Evolutionary conservation across 768 basidiomycete species (phyloP), one percentile per base, ranked within the genome.

Genomic region (Mycena haematopus): DNA sequence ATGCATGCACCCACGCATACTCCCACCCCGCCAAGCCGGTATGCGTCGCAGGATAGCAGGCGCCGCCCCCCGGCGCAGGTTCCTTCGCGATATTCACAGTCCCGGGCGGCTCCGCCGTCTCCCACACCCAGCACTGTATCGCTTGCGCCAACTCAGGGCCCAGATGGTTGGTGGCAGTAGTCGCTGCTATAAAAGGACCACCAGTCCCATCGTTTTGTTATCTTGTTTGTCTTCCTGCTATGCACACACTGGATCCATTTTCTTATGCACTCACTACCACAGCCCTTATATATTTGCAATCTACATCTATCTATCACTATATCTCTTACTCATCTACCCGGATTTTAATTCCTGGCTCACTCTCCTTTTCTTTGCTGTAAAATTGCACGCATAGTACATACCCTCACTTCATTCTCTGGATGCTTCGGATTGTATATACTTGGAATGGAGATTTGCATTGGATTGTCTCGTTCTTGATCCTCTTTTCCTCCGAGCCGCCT

Each of bases 161-260:
- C 86, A 1, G 88, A 94, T 50, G 93, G 92, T 36, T 95, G 92
- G 93, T 94, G 86, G 84, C 77, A 79, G 68, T 91, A 79, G 77
- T 59, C 21, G 22, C 50, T 14, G 33, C 58, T 24, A 14, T 44
- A 52, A 66, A 66, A 66, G 54, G 57, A 33, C 57, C 58, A 19
- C 51, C n/a, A 11, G 46, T 36, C 36, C 36, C 25, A n/a, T 65
- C 56, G 42, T 61, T 22, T 35, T 52, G 36, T 60, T 54, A 54
- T 52, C 49, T 61, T 50, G 56, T 44, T 64, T 55, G 36, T 64
- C 40, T 8, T 60, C 40, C 51, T 66, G 65, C 65, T 66, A 66
- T 66, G 65, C 65, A 58, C 27, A 58, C 61, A 56, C 65, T 66
- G 65, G 58, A 66, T 66, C 33, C 33, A 24, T 46, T 52, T 53